These are phyloP conservation scores for Cyclocybe cylindracea DNA, from an alignment of 768 basidiomycete genomes.

Conservation along the genomic window DNA sequence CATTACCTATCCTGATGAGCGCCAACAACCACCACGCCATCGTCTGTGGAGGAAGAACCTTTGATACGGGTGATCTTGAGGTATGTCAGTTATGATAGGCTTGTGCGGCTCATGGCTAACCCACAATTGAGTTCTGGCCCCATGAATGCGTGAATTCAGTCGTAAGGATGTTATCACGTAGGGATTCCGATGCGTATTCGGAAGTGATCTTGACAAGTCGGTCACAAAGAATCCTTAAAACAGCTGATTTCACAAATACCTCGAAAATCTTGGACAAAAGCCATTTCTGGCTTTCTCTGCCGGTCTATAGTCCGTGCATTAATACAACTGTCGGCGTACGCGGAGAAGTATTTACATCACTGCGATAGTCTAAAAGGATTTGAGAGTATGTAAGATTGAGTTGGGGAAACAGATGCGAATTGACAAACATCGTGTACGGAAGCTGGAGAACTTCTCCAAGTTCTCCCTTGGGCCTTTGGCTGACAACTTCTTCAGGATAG, in stretches of 20 bases:
- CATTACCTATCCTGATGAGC: slow-evolving; percentile 83
- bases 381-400: not conserved
- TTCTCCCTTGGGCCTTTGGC: slow-evolving; percentile 65
- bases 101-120: slow-evolving; percentile 17
- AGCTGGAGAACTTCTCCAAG: slow-evolving; percentile 67
- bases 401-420: slow-evolving; percentile 1
- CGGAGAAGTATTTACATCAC: slow-evolving; percentile 51
- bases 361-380: slow-evolving; percentile 42
- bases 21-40: slow-evolving; percentile 66
- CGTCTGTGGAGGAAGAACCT: slow-evolving; percentile 63
- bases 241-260: slow-evolving; percentile 35
- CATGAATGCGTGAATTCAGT: slow-evolving; percentile 78
- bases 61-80: slow-evolving; percentile 75
- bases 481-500: slow-evolving; percentile 68
- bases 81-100: slow-evolving; percentile 2
- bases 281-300: slow-evolving; percentile 78
- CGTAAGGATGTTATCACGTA: slow-evolving; percentile 60
- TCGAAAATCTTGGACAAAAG: slow-evolving; percentile 65
- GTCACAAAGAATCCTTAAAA: slow-evolving; percentile 4
- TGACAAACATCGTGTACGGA: slow-evolving; percentile 69
- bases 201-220: slow-evolving; percentile 54
- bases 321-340: slow-evolving; percentile 16
- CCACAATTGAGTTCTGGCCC: slow-evolving; percentile 81
- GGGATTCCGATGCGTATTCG: slow-evolving; percentile 55
- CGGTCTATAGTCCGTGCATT: slow-evolving; percentile 47